A percentile compares a stretch with the other conserved stretches of the same genome.
phyloP scores from a whole-genome alignment of 192 early-diverging fungal species.

The Bifiguratus adelaidae region DNA sequence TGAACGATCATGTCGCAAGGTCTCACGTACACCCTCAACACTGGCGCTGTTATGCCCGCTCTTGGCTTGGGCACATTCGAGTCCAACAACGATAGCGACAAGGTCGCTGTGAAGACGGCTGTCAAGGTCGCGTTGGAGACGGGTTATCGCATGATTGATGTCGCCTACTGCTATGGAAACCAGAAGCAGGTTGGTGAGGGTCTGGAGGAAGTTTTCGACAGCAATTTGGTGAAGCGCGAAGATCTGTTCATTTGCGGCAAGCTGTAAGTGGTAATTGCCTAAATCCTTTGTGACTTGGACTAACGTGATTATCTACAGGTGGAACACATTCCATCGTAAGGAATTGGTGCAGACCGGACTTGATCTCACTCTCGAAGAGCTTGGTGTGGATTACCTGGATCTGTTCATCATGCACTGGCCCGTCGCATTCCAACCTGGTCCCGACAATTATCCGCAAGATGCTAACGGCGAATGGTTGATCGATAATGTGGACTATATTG shows the following conservation, averaged over 20 bases:
- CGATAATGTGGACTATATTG: background rate
- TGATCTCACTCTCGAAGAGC: conserved; percentile 33
- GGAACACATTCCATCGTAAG: conserved; percentile 39
- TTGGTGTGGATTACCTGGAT: conserved; percentile 56
- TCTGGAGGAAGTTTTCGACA: conserved; percentile 25
- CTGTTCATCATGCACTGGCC: conserved; percentile 74
- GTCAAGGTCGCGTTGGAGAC: background rate
- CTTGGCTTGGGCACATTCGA: background rate
- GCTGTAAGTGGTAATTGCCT: conserved; percentile 33
- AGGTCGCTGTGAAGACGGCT: conserved; percentile 37
- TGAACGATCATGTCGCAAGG: background rate
- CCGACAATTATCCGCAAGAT: conserved; percentile 31
- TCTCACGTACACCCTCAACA: conserved; percentile 18
- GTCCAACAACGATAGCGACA: background rate
- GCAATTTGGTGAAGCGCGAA: conserved; percentile 61
- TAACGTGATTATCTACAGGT: too few species aligned
- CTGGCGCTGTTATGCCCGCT: conserved; percentile 46
- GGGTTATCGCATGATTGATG: conserved; percentile 6
- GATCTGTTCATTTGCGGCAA: conserved; percentile 75
- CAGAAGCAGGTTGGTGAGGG: conserved; percentile 65
- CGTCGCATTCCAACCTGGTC: conserved; percentile 29
- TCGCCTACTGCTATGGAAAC: conserved; percentile 55
- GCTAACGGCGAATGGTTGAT: conserved; percentile 48
- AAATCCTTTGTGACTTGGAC: too few species aligned
- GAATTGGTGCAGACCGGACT: conserved; percentile 36